Percentiles rank a stretch among this genome's conserved stretches.
Conservation (phyloP, 1,284 basidiomycete species). For the Coriolopsis trogii region DNA sequence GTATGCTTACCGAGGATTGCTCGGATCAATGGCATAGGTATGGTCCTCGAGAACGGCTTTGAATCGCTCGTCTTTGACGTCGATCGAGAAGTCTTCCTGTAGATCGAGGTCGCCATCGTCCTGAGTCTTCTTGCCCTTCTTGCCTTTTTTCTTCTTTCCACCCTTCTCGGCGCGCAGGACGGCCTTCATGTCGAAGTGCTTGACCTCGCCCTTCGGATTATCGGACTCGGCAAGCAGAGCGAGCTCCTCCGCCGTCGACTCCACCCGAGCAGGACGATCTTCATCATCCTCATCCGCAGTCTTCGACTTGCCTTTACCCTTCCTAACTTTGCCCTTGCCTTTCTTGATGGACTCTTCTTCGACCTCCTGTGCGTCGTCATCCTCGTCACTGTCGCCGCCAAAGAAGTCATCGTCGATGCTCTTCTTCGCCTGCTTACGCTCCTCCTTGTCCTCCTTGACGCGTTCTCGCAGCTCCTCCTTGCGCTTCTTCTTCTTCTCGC, state of each 20-base stretch:
- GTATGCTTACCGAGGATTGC: constrained; percentile 85
- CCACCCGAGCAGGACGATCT: constrained; percentile 20
- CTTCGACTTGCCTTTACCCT: constrained; percentile 13
- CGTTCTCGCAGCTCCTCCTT: constrained; percentile 67
- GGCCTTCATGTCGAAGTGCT: constrained; percentile 93
- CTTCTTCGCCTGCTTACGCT: constrained; percentile 28
- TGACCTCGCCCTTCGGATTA: constrained; percentile 53
- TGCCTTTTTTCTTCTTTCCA: constrained; percentile 56
- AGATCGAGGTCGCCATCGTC: constrained; percentile 58
- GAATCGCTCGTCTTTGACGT: constrained; percentile 91
- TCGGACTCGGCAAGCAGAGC: constrained; percentile 66
- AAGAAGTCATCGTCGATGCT: constrained; percentile 71
- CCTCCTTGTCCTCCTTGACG: constrained; percentile 27
- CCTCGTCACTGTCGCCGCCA: constrained; percentile 50
- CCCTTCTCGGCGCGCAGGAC: constrained; percentile 85
- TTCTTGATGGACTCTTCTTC: constrained; percentile 20
- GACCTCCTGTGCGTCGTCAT: constrained; percentile 22
- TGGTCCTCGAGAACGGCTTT: constrained; percentile 87
- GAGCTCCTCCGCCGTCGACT: constrained; percentile 62
- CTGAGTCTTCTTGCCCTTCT: constrained; percentile 43
- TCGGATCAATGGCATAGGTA: constrained; percentile 94
- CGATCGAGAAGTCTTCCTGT: constrained; percentile 81
- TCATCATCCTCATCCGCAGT: constrained; percentile 10
- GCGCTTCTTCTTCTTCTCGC: constrained; percentile 81
- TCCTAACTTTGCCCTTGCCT: constrained; percentile 22